These are phyloP conservation scores for Hypoxylon rubiginosum DNA, from an alignment of 2,329 filamentous ascomycete genomes.

Conservation along the genomic window DNA sequence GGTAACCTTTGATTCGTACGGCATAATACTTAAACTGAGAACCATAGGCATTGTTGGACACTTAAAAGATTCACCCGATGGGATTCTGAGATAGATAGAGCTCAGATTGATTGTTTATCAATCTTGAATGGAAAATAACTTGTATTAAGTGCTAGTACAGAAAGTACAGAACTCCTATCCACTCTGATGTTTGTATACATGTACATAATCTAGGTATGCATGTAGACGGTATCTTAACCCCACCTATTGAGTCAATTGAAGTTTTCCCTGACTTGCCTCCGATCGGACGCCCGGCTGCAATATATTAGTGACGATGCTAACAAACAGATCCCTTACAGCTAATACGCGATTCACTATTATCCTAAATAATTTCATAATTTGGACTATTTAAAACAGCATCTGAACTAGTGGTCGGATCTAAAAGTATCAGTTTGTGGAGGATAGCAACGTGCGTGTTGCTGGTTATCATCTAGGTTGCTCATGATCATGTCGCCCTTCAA, in stretches of 20 bases:
- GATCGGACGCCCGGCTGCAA: conserved; percentile 44
- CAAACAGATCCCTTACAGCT: conserved; percentile 8
- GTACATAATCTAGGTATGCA: conserved; percentile 12
- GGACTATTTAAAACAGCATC: not conserved
- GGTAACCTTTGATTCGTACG: conserved; percentile 11
- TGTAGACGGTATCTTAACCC: conserved; percentile 30
- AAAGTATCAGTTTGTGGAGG: conserved; percentile 5
- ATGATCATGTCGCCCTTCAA: conserved; percentile 76
- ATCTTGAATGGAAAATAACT: not conserved
- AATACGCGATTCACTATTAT: conserved; percentile 28
- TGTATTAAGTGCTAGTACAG: not conserved
- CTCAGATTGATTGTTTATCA: not conserved
- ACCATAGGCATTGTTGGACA: conserved; percentile 13
- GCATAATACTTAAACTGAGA: conserved; percentile 9
- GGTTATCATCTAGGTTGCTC: conserved; percentile 25
- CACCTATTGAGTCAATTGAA: conserved; percentile 46
- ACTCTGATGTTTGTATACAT: not conserved
- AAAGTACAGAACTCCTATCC: not conserved
- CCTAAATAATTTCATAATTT: not conserved
- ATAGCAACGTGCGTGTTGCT: conserved; percentile 11
- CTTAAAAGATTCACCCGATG: not conserved
- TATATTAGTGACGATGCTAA: conserved; percentile 21
- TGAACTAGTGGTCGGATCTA: not conserved
- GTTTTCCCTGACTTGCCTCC: conserved; percentile 41
- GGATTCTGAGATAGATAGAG: not conserved